These are phyloP conservation scores for Diaporthe vaccinii DNA, from an alignment of 2,329 filamentous ascomycete genomes.

Conservation along the genomic window DNA sequence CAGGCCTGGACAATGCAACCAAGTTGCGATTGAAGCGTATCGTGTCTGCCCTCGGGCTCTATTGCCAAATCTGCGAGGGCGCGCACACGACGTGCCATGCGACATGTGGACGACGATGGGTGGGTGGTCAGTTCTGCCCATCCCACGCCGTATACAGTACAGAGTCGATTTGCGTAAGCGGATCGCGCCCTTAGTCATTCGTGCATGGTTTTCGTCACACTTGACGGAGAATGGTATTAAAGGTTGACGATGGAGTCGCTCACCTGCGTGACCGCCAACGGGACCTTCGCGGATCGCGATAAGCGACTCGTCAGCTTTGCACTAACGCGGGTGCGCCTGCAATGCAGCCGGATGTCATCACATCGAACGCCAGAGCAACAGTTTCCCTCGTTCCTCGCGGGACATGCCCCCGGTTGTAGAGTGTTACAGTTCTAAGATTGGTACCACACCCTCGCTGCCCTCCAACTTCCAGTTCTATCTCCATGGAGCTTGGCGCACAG, in stretches of 20 bases:
- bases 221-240: constrained; percentile 2
- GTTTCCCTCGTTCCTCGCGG: constrained; percentile 32
- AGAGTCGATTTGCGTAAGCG: constrained; percentile 27
- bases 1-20: neutral
- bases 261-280: constrained; percentile 28
- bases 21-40: constrained; percentile 14
- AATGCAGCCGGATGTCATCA: constrained; percentile 41
- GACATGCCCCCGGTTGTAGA: constrained; percentile 25
- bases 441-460: constrained; percentile 30
- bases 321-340: constrained; percentile 40
- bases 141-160: neutral
- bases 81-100: constrained; percentile 24
- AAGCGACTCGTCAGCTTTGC: constrained; percentile 38
- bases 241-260: constrained; percentile 23
- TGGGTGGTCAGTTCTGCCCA: neutral
- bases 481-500: constrained; percentile 30
- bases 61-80: constrained; percentile 7
- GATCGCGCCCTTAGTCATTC: constrained; percentile 25
- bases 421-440: constrained; percentile 32
- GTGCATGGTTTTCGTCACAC: neutral
- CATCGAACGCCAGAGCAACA: constrained; percentile 31
- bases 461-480: constrained; percentile 34
- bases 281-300: constrained; percentile 40
- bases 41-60: neutral
- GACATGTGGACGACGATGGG: constrained; percentile 10